phyloP scores from a whole-genome alignment of 306 rosid species.

The Aeschynomene evenia region DNA sequence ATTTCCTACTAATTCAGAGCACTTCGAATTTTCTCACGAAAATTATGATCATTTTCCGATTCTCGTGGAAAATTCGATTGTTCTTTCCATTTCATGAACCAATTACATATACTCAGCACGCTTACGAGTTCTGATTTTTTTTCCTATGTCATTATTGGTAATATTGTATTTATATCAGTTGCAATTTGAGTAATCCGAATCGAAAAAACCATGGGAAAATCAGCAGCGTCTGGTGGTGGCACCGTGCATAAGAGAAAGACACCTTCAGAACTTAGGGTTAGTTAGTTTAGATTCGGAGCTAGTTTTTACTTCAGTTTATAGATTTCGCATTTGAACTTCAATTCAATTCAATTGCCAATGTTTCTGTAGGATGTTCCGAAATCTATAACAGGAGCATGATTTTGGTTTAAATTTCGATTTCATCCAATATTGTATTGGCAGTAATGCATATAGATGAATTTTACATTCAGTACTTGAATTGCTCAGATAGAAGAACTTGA shows the following conservation, averaged over 20 bases:
- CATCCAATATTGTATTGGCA: too few species aligned
- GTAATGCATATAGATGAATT: too few species aligned
- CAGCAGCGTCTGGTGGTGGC: conserved; percentile 40
- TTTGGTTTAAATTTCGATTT: not conserved
- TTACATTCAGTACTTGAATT: too few species aligned
- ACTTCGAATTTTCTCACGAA: too few species aligned
- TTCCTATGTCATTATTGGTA: not conserved
- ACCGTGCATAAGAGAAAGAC: conserved; percentile 66
- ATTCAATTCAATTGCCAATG: not conserved
- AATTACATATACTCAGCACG: not conserved
- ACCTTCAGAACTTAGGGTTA: conserved; percentile 63
- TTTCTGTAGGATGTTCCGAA: not conserved
- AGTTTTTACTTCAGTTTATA: not conserved
- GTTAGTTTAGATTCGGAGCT: conserved; percentile 6
- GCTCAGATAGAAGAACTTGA: too few species aligned
- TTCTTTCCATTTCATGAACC: not conserved
- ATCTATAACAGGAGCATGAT: not conserved
- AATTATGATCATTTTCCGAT: too few species aligned
- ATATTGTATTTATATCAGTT: not conserved
- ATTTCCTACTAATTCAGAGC: too few species aligned
- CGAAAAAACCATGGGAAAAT: not conserved
- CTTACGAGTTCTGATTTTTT: too few species aligned
- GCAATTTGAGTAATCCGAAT: not conserved
- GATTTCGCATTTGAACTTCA: not conserved
- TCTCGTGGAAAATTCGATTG: not conserved